Base-by-base conservation (phyloP, 2,329 filamentous ascomycete genomes). In the Talaromyces rugulosus region DNA sequence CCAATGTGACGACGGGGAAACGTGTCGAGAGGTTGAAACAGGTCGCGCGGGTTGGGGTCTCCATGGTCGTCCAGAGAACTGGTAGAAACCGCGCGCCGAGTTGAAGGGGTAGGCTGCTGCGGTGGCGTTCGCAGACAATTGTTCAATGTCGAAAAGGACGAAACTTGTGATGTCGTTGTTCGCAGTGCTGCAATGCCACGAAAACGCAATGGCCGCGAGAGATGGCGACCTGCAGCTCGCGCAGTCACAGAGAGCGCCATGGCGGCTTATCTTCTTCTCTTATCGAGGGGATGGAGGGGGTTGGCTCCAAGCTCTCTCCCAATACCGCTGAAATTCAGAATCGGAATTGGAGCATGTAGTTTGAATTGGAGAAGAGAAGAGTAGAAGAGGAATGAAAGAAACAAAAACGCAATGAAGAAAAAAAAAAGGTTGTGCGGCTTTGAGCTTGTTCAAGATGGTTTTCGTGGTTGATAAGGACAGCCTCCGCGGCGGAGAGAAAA, bases 41-140 rank as follows among this genome's bases (percentile, higher is more conserved):
- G 65, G 60, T 80, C 75, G 53, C 70, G 69, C 23, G 74, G 74
- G 55, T 75, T 71, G 16, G 73, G 71, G 27, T 71, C 72, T 30
- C 74, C 93, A 77, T 98, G 94, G 68, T 96, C 92, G 6, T 92
- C 95, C 5, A 93, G 89, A 0, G 94, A 96, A 75, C 90, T 96
- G 72, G 90, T 92, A 75, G 97, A 91, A 23, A 99, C 94, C 36
- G 68, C 66, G 40, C 76, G 72, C 54, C 67, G 71, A 6, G 69
- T 55, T 1, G 66, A 59, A 11, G 69, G 47, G 5, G 40, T 59
- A 6, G 68, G 63, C 47, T 69, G 66, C 34, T 72, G 66, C n/a
- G 70, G 59, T 14, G 68, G 58, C 18, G 60, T 40, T 11, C 74
- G 67, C 42, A 77, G 60, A 55, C 67, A 68, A 50, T 72, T 73